Conservation (phyloP, 495 filamentous ascomycete species). For the Penicillium pancosmium region DNA sequence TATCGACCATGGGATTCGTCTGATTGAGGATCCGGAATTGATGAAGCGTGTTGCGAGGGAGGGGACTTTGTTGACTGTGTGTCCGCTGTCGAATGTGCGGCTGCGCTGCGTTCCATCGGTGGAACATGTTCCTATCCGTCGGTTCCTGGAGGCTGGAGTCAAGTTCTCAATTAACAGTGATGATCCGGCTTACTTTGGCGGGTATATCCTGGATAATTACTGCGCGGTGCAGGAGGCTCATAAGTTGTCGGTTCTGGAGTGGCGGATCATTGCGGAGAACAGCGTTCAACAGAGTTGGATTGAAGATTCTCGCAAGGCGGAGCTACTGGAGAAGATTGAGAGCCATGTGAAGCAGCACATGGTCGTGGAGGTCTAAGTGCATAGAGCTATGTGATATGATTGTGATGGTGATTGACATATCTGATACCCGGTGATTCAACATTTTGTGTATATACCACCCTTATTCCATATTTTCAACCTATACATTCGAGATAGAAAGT, state of each 20-base stretch:
- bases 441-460: slow-evolving; percentile 10
- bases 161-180: slow-evolving; percentile 74
- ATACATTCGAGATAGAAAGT: neutral
- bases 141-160: slow-evolving; percentile 66
- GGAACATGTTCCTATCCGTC: slow-evolving; percentile 62
- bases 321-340: slow-evolving; percentile 42
- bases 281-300: slow-evolving; percentile 66
- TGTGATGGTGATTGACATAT: slow-evolving; percentile 6
- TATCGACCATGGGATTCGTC: slow-evolving; percentile 73
- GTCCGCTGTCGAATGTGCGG: slow-evolving; percentile 73
- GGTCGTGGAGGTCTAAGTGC: slow-evolving; percentile 4
- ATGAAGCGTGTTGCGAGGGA: slow-evolving; percentile 58
- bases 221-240: slow-evolving; percentile 76
- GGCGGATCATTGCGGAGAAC: slow-evolving; percentile 62
- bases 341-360: slow-evolving; percentile 37
- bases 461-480: slow-evolving; percentile 18
- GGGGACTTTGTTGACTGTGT: slow-evolving; percentile 65
- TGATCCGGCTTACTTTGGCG: slow-evolving; percentile 82
- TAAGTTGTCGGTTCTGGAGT: slow-evolving; percentile 60
- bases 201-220: slow-evolving; percentile 76
- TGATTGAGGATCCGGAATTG: slow-evolving; percentile 62
- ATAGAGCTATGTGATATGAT: neutral
- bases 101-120: slow-evolving; percentile 61
- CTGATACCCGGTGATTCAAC: slow-evolving; percentile 31
- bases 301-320: slow-evolving; percentile 43